Percentiles rank a stretch among this genome's conserved stretches.
Conservation (phyloP, 345 rosid genomes). For the Cardamine chenopodiifolia region DNA sequence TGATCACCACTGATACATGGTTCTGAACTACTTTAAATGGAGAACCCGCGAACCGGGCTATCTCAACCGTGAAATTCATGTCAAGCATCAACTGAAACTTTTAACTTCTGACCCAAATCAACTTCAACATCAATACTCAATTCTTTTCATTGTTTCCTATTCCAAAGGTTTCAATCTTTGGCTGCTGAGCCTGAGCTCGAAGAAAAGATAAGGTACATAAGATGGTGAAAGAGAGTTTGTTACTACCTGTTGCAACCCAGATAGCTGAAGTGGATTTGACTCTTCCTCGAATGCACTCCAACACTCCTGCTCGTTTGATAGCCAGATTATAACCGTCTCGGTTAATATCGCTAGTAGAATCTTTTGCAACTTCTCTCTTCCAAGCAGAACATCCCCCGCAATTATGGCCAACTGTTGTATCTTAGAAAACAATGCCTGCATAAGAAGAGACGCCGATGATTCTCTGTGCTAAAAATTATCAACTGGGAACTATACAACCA, state of each 20-base stretch:
- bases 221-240: slow-evolving; percentile 18
- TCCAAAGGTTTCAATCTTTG: background rate
- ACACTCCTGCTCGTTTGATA: slow-evolving; percentile 90
- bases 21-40: slow-evolving; percentile 81
- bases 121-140: background rate
- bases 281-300: slow-evolving; percentile 91
- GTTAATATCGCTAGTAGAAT: slow-evolving; percentile 90
- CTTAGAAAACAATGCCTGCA: slow-evolving; percentile 93
- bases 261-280: slow-evolving; percentile 68
- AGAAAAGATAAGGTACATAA: slow-evolving; percentile 4
- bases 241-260: slow-evolving; percentile 96
- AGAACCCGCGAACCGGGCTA: slow-evolving; percentile 94
- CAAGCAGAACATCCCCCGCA: slow-evolving; percentile 91
- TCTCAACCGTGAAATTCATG: slow-evolving; percentile 99
- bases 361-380: slow-evolving; percentile 92
- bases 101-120: background rate
- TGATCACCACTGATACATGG: slow-evolving; percentile 82
- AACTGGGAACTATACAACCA: slow-evolving; percentile 9
- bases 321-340: slow-evolving; percentile 94
- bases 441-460: slow-evolving; percentile 23
- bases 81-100: slow-evolving; percentile 85
- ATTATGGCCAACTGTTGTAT: slow-evolving; percentile 92
- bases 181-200: background rate
- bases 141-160: background rate
- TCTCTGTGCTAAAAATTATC: background rate